Base-by-base conservation (phyloP, 192 early-diverging fungal species). In the Radiomyces spectabilis region DNA sequence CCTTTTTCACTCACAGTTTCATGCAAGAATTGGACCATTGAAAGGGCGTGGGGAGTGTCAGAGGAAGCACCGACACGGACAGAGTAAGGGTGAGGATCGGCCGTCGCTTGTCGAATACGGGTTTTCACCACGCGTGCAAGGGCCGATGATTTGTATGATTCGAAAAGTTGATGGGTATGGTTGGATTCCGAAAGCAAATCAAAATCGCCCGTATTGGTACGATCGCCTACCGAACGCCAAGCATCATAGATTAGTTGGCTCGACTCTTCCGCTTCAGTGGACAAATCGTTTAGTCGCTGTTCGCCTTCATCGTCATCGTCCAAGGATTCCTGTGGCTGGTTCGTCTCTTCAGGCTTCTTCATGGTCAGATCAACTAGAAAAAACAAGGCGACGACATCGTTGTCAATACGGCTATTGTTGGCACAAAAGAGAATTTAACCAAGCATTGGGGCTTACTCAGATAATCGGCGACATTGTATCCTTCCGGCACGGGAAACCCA, bases 401-500 rank as follows among this genome's bases (percentile, higher is more conserved):
- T 16, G 42, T 25, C 13, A 5, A 13, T 44, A 44, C 21, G 1
- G 16, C 13, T 16, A 15, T 39, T 15, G 15, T 39, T 15, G 16
- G n/a, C n/a, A n/a, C n/a, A n/a, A n/a, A n/a, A n/a, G n/a, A n/a
- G n/a, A n/a, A n/a, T n/a, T n/a, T n/a, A n/a, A n/a, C n/a, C n/a
- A 15, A 24, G 12, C 19, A 9, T 33, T 8, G 27, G 3, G 21
- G 12, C 58, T 59, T 67, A 67, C 65, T 67, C n/a, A 67, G 32
- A 37, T 67, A 89, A 57, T 92, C 89, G 15, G 89, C 89, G 32
- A 87, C 76, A 61, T 92, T 92, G 63, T 84, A 87, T 29, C 84
- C 83, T 8, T 74, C 13, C 2, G 89, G 89, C 44, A 85, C 83
- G 18, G 72, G 67, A 57, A 78, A 89, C 7, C 89, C 89, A 41